Base-by-base conservation (phyloP, 352 stramenopile species). In the Phytopythium boreale region DNA sequence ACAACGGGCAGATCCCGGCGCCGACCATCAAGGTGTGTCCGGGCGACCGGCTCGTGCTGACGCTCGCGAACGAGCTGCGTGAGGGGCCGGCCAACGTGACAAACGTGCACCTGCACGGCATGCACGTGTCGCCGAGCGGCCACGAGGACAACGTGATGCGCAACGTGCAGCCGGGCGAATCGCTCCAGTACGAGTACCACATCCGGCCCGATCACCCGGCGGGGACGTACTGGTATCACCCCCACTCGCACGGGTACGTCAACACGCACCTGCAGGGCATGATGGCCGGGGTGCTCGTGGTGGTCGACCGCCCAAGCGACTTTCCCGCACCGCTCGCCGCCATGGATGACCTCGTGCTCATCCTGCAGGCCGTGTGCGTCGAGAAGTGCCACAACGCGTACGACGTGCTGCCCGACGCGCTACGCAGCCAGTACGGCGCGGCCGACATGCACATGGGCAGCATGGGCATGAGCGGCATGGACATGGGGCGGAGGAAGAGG, bases 181-280 rank as follows among this genome's bases (percentile, higher is more conserved):
- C 80, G 47, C 75, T 77, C 20, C 56, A 60, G 61, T 93, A 92
- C 67, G 72, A 77, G 43, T 93, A 90, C 65, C 66, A 80, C n/a
- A 86, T 93, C 59, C 79, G 81, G 1, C 50, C 67, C 1, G 79
- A 93, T 60, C 84, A 93, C 63, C 82, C 84, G 14, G 59, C 79
- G 10, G 84, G 84, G 15, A 91, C 84, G 52, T 93, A 90, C 61
- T 93, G 84, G 84, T 93, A 93, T 61, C 84, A 93, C 59, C 81
- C 84, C 19, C 84, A 93, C 67, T 68, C 75, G 37, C 80, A 90
- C 56, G 82, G 82, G n/a, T 75, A 90, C 56, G 72, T 89, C 31
- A 93, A 93, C 60, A 82, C 84, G 29, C 84, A 93, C 59, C 65
- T 93, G 4, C 80, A 79, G 34, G 84, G 84, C 15, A 78, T 93